phyloP scores from a whole-genome alignment of 257 asterid species.

The Thymus mandschuricus region DNA sequence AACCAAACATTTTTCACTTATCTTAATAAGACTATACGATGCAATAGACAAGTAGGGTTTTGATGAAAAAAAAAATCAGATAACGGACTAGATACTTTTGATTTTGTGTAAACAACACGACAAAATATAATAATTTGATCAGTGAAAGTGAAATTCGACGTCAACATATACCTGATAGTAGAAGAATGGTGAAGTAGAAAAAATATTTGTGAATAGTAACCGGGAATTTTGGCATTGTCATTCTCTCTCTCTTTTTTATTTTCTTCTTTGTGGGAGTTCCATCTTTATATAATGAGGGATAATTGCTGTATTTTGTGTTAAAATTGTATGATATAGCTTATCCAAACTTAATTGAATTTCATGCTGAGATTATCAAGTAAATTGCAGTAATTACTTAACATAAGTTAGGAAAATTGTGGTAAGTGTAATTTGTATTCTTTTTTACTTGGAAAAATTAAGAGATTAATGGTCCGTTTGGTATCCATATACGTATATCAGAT shows the following conservation, averaged over 20 bases:
- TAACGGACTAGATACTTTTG: background rate
- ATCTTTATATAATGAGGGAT: background rate
- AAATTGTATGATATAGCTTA: no score
- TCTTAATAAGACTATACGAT: background rate
- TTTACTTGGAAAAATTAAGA: no score
- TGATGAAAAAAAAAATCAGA: background rate
- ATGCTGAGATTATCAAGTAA: background rate
- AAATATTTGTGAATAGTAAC: background rate
- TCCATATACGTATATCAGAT: no score
- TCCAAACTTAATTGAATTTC: background rate
- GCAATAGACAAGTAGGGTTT: background rate
- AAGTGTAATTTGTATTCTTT: no score
- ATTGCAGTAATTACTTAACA: background rate
- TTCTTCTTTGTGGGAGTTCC: background rate
- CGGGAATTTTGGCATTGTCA: background rate
- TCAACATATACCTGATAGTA: background rate
- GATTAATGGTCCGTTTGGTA: no score
- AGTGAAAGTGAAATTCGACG: background rate
- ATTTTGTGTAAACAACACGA: background rate
- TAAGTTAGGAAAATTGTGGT: background rate
- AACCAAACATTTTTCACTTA: background rate
- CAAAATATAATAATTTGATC: background rate
- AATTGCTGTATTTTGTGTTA: background rate
- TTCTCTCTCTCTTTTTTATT: background rate
- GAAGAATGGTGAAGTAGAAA: constrained; percentile 8